Evolutionary conservation across 2,329 filamentous ascomycete genomes (phyloP).

Genomic region (Teratosphaeria gauchensis): DNA sequence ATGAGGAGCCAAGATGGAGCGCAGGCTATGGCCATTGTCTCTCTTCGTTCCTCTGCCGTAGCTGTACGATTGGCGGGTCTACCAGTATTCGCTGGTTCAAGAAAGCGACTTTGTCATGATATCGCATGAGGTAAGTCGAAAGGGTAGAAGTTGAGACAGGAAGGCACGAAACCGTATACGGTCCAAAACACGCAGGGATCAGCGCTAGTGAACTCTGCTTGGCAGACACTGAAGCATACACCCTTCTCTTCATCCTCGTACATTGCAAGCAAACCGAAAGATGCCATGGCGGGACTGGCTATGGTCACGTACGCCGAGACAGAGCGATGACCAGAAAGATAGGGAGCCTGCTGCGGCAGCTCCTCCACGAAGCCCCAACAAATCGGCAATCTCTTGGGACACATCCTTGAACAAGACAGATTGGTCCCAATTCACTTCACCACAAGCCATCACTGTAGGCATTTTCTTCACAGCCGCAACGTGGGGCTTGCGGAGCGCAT

Average conservation of each 20-base stretch:
- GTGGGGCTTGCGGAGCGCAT: slow-evolving; percentile 48
- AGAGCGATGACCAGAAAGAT: slow-evolving; percentile 13
- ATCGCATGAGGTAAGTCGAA: no score
- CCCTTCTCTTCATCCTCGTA: background rate
- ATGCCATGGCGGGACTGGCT: slow-evolving; percentile 14
- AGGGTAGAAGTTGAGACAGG: no score
- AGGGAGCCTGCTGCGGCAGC: background rate
- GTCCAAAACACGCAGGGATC: no score
- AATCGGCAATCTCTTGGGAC: slow-evolving; percentile 34
- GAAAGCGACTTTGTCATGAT: no score
- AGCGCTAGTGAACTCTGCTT: no score
- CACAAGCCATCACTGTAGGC: slow-evolving; percentile 30
- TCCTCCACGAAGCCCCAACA: background rate
- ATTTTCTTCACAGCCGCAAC: slow-evolving; percentile 47
- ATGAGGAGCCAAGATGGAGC: no score
- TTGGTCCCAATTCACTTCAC: slow-evolving; percentile 47
- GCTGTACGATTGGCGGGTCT: no score
- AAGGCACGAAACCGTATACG: no score
- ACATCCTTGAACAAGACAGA: slow-evolving; percentile 33
- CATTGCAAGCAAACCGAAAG: background rate
- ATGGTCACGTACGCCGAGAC: slow-evolving; percentile 9
- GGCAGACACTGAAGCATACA: no score
- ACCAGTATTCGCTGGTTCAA: no score
- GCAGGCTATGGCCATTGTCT: no score
- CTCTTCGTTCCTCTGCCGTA: no score